Evolutionary conservation across 2,329 filamentous ascomycete genomes (phyloP), one percentile per base, ranked within the genome.

Genomic region (Colletotrichum horii): DNA sequence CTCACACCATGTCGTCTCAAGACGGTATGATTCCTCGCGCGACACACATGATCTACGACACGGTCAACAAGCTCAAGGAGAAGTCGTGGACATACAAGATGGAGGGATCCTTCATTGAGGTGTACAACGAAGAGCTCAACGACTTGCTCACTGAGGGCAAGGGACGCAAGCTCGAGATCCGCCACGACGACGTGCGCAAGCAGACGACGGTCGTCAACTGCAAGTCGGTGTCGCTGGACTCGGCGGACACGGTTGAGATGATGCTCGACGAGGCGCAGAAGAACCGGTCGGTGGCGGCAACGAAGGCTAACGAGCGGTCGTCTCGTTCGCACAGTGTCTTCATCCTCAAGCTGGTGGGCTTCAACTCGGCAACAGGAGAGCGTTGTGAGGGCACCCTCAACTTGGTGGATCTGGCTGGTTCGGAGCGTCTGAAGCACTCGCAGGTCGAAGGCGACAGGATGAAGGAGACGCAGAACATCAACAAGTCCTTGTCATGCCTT

Each of bases 111-210:
- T 99, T 99, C 81, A 93, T 98, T 16, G 97, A 99, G 82, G 97
- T 99, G 8, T 99, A 99, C 90, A 98, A 99, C 78, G 97, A 99
- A 83, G 97, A 97, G 77, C 90, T 99, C 77, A 96, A 98, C 82
- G 97, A 99, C 83, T 86, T 99, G 16, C 90, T 99, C 15, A 86
- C 87, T 11, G 58, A 32, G 30, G 58, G 58, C 30, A 61, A 94
- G 85, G 91, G 79, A 3, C 95, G 94, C 85, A 98, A 95, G 85
- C 93, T 96, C 66, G 95, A 98, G 80, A 96, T 98, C 74, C 92
- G 94, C 3, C 97, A 98, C 79, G 96, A 98, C 80, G 91, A 95
- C 56, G 86, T 89, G 43, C 94, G 93, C 79, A 95, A 95, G 85
- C 94, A 95, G 83, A 98, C 96, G 0, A 93, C 89, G 0, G 94